phyloP scores from a whole-genome alignment of 441 rosid species.

The Populus hybrid region DNA sequence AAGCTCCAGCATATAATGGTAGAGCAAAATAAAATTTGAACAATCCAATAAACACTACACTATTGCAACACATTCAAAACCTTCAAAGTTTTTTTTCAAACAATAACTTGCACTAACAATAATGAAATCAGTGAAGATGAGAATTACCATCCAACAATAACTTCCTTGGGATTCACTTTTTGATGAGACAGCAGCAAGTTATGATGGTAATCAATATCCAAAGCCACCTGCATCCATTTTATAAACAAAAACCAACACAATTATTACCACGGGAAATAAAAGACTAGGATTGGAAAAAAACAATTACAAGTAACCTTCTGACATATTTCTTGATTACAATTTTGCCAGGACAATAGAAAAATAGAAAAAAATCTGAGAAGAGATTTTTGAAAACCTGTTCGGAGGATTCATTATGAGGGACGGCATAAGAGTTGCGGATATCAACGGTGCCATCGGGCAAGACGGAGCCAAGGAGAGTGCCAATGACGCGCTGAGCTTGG shows the following conservation, averaged over 20 bases:
- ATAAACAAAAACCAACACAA: background rate
- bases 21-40: background rate
- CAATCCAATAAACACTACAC: background rate
- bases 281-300: background rate
- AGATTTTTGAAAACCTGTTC: conserved; percentile 40
- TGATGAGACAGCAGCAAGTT: conserved; percentile 83
- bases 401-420: conserved; percentile 90
- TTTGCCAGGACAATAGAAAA: background rate
- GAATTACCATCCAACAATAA: conserved; percentile 92
- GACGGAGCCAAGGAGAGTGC: conserved; percentile 89
- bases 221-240: conserved; percentile 61
- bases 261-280: background rate
- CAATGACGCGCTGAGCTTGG: conserved; percentile 92
- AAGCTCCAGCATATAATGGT: background rate
- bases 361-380: background rate
- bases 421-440: conserved; percentile 86
- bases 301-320: background rate
- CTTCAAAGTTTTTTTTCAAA: no score
- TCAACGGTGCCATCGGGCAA: conserved; percentile 89
- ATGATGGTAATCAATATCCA: conserved; percentile 93
- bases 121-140: background rate
- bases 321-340: background rate
- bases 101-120: background rate
- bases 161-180: conserved; percentile 92
- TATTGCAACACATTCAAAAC: background rate